Evolutionary conservation across 2,329 filamentous ascomycete species (phyloP).

Genomic region (Epichloe scottii): DNA sequence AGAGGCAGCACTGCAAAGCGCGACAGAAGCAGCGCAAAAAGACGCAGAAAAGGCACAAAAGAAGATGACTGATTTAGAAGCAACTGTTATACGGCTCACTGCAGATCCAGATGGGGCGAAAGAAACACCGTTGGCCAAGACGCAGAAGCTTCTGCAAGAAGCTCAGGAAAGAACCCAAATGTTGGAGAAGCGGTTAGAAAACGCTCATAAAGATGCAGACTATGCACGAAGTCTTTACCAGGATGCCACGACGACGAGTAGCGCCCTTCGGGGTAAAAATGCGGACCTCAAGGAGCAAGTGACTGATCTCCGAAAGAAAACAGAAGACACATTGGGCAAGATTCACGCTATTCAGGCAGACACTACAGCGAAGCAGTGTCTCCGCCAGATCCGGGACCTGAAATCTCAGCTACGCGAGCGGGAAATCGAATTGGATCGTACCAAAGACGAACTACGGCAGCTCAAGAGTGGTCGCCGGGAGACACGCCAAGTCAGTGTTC

Average conservation of each 20-base stretch:
- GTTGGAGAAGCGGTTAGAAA: conserved; percentile 28
- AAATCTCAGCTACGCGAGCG: conserved; percentile 32
- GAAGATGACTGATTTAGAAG: conserved; percentile 25
- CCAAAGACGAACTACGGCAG: conserved; percentile 35
- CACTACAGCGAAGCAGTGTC: conserved; percentile 21
- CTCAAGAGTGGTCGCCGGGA: conserved; percentile 39
- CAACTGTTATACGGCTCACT: conserved; percentile 17
- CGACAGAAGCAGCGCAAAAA: conserved; percentile 14
- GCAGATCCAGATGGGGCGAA: conserved; percentile 11
- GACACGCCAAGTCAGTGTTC: conserved; percentile 43
- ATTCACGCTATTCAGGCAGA: conserved; percentile 35
- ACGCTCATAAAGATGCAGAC: conserved; percentile 36
- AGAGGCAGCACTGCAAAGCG: conserved; percentile 17
- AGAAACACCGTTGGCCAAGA: conserved; percentile 15
- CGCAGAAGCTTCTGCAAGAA: conserved; percentile 24
- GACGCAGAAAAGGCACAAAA: conserved; percentile 26
- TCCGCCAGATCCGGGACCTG: conserved; percentile 29
- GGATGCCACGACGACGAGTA: conserved; percentile 36
- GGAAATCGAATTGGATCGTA: conserved; percentile 36
- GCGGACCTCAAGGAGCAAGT: conserved; percentile 29
- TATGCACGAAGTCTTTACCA: conserved; percentile 50
- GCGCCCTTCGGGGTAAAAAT: conserved; percentile 33
- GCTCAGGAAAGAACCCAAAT: conserved; percentile 24
- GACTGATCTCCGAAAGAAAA: conserved; percentile 27
- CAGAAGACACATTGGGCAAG: conserved; percentile 30